Evolutionary conservation across 2,329 filamentous ascomycete genomes (phyloP), one percentile per base, ranked within the genome.

Genomic region (Xylaria sp.): DNA sequence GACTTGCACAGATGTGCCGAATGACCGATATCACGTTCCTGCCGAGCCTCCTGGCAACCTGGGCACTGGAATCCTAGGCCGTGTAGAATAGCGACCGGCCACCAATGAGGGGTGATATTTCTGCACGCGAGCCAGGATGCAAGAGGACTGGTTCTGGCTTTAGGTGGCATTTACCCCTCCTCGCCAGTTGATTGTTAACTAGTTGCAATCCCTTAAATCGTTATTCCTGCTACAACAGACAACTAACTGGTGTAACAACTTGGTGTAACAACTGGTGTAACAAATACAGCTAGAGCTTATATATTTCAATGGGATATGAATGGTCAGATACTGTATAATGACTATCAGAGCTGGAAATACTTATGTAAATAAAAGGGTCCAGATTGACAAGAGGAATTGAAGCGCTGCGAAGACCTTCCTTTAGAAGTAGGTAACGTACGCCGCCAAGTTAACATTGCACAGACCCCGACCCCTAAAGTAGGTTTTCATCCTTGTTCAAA

Each of bases 21-120:
- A 65, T 70, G 69, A 70, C 61, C 64, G 30, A 32, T 36, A 48
- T 60, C 52, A 62, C 28, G 50, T 41, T 60, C 59, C 61, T 70
- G 68, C 59, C 66, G 52, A 69, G 63, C 58, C 57, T 63, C 48
- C 32, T 20, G n/a, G 57, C 41, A 60, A 45, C 36, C 32, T 60
- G 48, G 56, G 63, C 25, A 12, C 46, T 39, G 61, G 39, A 58
- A 60, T 58, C 39, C 34, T 34, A 59, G 23, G n/a, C 13, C 39
- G 20, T 30, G 20, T 34, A 23, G 25, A 5, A 43, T n/a, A 13
- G 23, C 48, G 34, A 50, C 30, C 41, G 5, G 41, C 53, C 20
- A 30, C 67, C 67, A 69, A 69, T 69, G 32, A 64, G 34, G 23
- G 30, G 55, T 18, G n/a, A 23, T 58, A 28, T 30, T 60, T 53